Evolutionary conservation across 495 filamentous ascomycete genomes (phyloP).

Genomic region (Daldinia caldariorum): DNA sequence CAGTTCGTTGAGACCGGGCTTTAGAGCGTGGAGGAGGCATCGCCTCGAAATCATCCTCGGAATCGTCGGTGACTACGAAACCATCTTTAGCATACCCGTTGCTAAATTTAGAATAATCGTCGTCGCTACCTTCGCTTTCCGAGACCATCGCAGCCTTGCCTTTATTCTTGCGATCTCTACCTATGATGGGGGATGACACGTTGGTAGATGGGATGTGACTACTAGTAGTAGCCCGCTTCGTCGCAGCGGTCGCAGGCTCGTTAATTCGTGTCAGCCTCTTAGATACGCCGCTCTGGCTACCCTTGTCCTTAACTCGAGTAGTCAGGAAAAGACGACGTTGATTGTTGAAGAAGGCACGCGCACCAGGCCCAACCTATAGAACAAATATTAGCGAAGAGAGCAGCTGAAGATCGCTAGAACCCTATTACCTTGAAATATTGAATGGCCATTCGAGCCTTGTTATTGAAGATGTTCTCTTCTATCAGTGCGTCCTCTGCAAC

Average conservation of each 20-base stretch:
- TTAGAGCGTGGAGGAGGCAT: constrained; percentile 54
- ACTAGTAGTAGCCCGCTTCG: constrained; percentile 43
- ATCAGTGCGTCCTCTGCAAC: constrained; percentile 54
- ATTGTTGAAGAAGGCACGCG: constrained; percentile 44
- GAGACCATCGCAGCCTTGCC: constrained; percentile 53
- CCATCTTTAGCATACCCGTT: constrained; percentile 62
- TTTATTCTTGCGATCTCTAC: constrained; percentile 53
- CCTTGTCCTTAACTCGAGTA: constrained; percentile 48
- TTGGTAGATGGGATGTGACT: constrained; percentile 71
- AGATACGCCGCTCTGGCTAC: constrained; percentile 33
- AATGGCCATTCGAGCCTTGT: constrained; percentile 48
- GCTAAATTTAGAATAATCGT: constrained; percentile 49
- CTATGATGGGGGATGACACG: constrained; percentile 79
- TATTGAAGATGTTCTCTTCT: constrained; percentile 58
- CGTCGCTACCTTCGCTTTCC: constrained; percentile 49
- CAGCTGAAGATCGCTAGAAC: constrained; percentile 65
- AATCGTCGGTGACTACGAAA: constrained; percentile 62
- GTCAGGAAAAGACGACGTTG: constrained; percentile 47
- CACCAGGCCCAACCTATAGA: constrained; percentile 54
- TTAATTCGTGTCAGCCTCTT: constrained; percentile 32
- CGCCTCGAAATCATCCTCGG: constrained; percentile 70
- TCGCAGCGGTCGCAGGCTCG: constrained; percentile 40
- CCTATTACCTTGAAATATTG: constrained; percentile 55
- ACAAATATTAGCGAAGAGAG: constrained; percentile 49
- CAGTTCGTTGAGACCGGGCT: constrained; percentile 34